Evolutionary conservation across 1,284 basidiomycete species (phyloP), one percentile per base, ranked within the genome.

Genomic region (Schizophyllum commune): DNA sequence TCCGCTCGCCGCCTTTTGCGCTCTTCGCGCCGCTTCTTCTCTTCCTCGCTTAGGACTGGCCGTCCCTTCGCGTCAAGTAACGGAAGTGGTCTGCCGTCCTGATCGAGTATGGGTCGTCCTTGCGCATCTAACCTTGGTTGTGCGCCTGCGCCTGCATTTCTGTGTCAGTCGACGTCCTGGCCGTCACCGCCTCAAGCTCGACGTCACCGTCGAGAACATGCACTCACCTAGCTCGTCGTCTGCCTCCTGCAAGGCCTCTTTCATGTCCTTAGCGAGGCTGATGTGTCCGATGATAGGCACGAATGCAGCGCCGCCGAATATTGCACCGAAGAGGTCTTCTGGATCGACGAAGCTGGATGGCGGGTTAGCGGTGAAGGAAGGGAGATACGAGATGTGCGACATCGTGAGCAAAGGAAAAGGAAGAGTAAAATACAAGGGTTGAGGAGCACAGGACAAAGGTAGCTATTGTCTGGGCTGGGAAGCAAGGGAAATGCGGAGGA

Each of bases 181-280:
- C 60, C 70, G 62, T 70, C 22, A 68, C 74, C 6, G 68, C 74
- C 22, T 77, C 80, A 20, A n/a, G n/a, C n/a, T n/a, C n/a, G n/a
- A n/a, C n/a, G n/a, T n/a, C n/a, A n/a, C n/a, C n/a, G n/a, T n/a
- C n/a, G n/a, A n/a, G n/a, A 51, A 11, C 47, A 51, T 51, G n/a
- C n/a, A n/a, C 20, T 15, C 11, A 19, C 82, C 80, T 9, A 79
- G 81, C 64, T 92, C 89, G 60, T 90, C 88, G 58, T 91, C 91
- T 17, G 93, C 95, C 69, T 96, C 92, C 71, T 99, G 96, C 70
- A 99, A 78, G 5, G 95, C 96, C 5, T 94, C 86, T 78, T 99
- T 99, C 97, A 99, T 98, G 69, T 99, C 96, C 68, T 85, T 85
- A 34, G 94, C 96, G 67, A 94, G 77, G 60, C 88, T 91, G 67